Conservation (phyloP, 169 alveolate species). For the Cryptosporidium parvum region DNA sequence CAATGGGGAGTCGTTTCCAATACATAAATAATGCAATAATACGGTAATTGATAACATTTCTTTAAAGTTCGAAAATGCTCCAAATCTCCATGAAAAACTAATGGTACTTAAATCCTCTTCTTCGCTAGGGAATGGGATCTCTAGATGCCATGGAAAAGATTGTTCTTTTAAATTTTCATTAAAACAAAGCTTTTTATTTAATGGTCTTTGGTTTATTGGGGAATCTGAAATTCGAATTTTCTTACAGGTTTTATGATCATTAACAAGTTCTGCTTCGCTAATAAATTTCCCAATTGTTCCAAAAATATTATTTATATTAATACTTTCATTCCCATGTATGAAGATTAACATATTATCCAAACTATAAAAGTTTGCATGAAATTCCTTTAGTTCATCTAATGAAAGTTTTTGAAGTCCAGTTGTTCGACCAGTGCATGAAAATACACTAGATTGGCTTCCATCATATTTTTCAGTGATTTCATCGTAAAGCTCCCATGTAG, state of each 20-base stretch:
- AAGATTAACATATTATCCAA: conserved; percentile 29
- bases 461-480: conserved; percentile 26
- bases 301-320: conserved; percentile 28
- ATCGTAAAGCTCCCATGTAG: conserved; percentile 57
- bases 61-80: conserved; percentile 26
- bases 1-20: conserved; percentile 62
- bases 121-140: conserved; percentile 58
- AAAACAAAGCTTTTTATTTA: conserved; percentile 1
- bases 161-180: conserved; percentile 12
- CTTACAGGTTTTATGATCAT: not conserved
- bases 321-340: conserved; percentile 12
- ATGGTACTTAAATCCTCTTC: conserved; percentile 54
- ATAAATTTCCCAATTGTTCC: not conserved
- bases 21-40: conserved; percentile 38
- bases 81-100: conserved; percentile 55
- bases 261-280: not conserved
- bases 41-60: conserved; percentile 40
- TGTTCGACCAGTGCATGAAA: conserved; percentile 60
- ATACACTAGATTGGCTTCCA: not conserved
- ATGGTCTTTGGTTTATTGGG: too few relatives aligned
- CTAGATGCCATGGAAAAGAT: conserved; percentile 17
- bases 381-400: conserved; percentile 35
- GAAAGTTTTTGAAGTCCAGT: conserved; percentile 12
- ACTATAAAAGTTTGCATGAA: conserved; percentile 38
- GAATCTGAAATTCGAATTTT: not conserved